These are phyloP conservation scores for Pseudognaphalium luteoalbum DNA, from an alignment of 129 eudicot species.

Conservation along the genomic window DNA sequence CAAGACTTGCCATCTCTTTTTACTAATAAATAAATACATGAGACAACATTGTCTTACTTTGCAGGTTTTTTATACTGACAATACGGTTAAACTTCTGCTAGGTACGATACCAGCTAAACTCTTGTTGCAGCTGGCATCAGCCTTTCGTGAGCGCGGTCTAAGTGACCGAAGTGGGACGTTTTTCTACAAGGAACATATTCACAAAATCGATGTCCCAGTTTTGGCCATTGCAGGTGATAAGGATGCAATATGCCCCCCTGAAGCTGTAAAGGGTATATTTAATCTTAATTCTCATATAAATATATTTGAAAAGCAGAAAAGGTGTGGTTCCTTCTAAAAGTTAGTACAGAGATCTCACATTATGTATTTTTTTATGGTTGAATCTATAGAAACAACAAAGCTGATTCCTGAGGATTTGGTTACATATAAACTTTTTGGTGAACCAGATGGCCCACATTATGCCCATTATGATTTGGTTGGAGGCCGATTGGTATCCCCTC, in stretches of 20 bases:
- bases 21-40: background rate
- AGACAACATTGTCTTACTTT: background rate
- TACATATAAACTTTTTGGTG: conserved; percentile 79
- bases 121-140: conserved; percentile 72
- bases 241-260: conserved; percentile 93
- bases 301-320: background rate
- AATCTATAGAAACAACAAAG: conserved; percentile 66
- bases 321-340: background rate
- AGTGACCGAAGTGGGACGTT: conserved; percentile 62
- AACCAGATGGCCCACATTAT: conserved; percentile 78
- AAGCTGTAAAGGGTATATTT: conserved; percentile 78
- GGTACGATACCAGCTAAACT: conserved; percentile 95
- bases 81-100: conserved; percentile 33
- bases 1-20: background rate
- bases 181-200: conserved; percentile 86
- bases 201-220: conserved; percentile 65
- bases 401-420: conserved; percentile 71
- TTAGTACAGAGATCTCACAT: background rate
- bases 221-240: conserved; percentile 89
- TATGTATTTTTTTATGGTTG: conserved; percentile 10
- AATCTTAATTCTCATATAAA: background rate
- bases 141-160: conserved; percentile 75
- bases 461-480: conserved; percentile 98
- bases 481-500: conserved; percentile 59
- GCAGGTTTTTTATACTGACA: conserved; percentile 10